phyloP scores from a whole-genome alignment of 2,329 filamentous ascomycete species.

The Harringtonia lauricola region DNA sequence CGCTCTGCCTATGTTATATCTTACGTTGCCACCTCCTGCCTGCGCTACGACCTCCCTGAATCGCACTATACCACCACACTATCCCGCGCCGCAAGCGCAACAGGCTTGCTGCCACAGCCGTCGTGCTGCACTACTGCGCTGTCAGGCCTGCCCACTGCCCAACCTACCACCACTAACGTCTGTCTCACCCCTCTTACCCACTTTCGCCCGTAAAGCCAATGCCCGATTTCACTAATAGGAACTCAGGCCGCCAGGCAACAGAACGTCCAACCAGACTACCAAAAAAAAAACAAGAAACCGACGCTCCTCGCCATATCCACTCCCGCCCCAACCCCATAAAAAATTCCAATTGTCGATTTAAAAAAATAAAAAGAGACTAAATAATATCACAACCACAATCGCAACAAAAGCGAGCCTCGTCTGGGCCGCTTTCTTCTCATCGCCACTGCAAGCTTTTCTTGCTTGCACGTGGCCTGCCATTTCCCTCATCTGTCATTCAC shows the following conservation, averaged over 20 bases:
- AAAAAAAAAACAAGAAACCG: background rate
- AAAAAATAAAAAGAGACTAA: background rate
- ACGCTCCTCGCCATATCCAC: background rate
- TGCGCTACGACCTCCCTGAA: slow-evolving; percentile 6
- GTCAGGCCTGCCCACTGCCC: too few species aligned
- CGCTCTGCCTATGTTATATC: background rate
- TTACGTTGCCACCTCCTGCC: background rate
- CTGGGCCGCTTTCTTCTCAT: background rate
- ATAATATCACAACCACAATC: slow-evolving; percentile 4
- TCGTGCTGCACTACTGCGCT: background rate
- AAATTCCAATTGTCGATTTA: slow-evolving; percentile 8
- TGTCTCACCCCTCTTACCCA: background rate
- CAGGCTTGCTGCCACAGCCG: background rate
- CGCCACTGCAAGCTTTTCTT: slow-evolving; percentile 10
- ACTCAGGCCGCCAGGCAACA: background rate
- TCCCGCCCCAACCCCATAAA: slow-evolving; percentile 9
- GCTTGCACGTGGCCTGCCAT: slow-evolving; percentile 5
- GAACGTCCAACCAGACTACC: background rate
- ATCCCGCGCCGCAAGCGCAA: background rate
- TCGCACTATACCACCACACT: slow-evolving; percentile 6
- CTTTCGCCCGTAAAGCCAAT: too few species aligned
- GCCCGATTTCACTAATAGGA: too few species aligned
- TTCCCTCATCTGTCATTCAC: background rate
- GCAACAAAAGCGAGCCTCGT: slow-evolving; percentile 10
- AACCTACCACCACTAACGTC: background rate